Evolutionary conservation across 2,329 filamentous ascomycete genomes (phyloP).

Genomic region (Trichoderma gracile): DNA sequence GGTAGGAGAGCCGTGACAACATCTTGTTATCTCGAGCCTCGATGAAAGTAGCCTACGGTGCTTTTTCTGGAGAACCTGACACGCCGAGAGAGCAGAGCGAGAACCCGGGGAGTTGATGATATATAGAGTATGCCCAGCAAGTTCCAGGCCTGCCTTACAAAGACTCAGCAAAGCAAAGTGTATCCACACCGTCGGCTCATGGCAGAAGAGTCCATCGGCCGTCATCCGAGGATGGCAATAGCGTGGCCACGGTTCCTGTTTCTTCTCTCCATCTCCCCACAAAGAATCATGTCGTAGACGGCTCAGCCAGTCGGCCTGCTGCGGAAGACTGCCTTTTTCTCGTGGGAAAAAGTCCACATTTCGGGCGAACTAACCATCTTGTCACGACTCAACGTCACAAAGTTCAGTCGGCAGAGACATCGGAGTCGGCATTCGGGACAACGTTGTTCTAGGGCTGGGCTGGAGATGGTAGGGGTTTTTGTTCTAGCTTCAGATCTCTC

Average conservation of each 20-base stretch:
- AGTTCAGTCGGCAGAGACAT: neutral
- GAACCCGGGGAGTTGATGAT: neutral
- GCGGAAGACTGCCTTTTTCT: neutral
- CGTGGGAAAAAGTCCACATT: constrained; percentile 8
- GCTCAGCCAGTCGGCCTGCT: constrained; percentile 9
- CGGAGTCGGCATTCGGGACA: constrained; percentile 25
- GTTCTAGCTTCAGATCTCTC: constrained; percentile 17
- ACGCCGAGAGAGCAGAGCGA: neutral
- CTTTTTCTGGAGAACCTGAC: neutral
- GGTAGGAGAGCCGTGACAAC: constrained; percentile 15
- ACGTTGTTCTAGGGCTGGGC: constrained; percentile 15
- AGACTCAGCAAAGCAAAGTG: neutral
- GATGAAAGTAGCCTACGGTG: neutral
- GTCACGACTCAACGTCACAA: constrained; percentile 1
- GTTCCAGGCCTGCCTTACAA: neutral
- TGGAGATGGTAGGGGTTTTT: constrained; percentile 13
- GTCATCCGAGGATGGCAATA: constrained; percentile 6
- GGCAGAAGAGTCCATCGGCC: neutral
- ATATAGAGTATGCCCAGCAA: neutral
- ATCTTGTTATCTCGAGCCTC: constrained; percentile 5
- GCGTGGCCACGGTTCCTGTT: neutral
- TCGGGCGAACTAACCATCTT: constrained; percentile 5
- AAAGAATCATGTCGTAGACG: constrained; percentile 5
- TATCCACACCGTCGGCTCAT: constrained; percentile 12
- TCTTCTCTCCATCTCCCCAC: constrained; percentile 2